These are phyloP conservation scores for Inga laurina DNA, from an alignment of 306 rosid species.

Conservation along the genomic window DNA sequence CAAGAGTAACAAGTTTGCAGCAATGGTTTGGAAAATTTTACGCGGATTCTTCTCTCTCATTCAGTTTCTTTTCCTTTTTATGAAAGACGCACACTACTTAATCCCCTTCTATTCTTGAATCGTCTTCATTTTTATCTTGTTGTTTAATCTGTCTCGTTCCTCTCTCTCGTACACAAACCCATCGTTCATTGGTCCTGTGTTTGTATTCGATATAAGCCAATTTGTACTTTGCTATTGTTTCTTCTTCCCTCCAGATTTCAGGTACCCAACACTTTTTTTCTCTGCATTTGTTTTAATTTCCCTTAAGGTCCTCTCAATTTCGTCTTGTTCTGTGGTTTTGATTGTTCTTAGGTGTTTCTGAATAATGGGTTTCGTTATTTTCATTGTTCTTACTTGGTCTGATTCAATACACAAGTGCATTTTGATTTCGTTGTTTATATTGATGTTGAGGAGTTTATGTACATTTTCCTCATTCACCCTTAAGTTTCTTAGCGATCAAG, in stretches of 20 bases:
- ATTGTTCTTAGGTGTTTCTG: not conserved
- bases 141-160: not conserved
- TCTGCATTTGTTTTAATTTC: too few species aligned
- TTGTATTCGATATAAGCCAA: conserved; percentile 31
- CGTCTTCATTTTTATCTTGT: not conserved
- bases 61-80: conserved; percentile 3
- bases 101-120: not conserved
- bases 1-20: not conserved
- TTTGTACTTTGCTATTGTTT: not conserved
- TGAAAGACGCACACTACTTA: not conserved
- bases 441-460: not conserved
- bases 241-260: conserved; percentile 3
- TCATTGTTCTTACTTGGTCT: not conserved
- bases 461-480: not conserved
- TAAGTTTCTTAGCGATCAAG: not conserved
- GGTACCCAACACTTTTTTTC: conserved; percentile 17
- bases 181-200: conserved; percentile 29
- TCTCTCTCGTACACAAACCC: conserved; percentile 30
- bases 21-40: conserved; percentile 35
- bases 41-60: conserved; percentile 27
- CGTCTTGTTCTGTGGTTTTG: not conserved
- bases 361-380: not conserved
- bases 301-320: not conserved
- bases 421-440: not conserved
- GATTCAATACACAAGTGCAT: not conserved